Base-by-base conservation (phyloP, 495 filamentous ascomycete species). In the Penicillium manginii region DNA sequence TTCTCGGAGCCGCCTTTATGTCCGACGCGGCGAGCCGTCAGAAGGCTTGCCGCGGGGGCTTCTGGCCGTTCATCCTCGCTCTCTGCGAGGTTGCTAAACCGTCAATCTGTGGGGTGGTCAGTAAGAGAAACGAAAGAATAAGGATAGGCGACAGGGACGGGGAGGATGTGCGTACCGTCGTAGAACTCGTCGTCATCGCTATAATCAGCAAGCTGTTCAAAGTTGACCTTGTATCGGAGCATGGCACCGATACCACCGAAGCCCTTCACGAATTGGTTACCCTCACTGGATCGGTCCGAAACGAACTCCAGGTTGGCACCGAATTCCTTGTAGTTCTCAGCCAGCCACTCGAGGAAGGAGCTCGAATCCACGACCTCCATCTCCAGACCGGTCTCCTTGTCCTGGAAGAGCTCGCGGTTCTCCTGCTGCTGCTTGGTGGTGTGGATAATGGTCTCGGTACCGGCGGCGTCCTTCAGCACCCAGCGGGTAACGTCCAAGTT, bases 121-220 rank as follows among this genome's bases (percentile, higher is more conserved):
- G 59, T 39, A 53, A 22, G 12, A 22, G n/a, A 45, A 9, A 49
- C n/a, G 19, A 19, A 50, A 4, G 11, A 54, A 9, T 3, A 11
- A 35, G 19, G 10, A 35, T 17, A 10, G 18, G 7, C 46, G 40
- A 45, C 19, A 26, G 37, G 50, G 55, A 60, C 32, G 57, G 58
- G 55, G 46, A n/a, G 21, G 61, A 75, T 4, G 31, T 33, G 9
- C 35, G 63, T 70, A 90, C 88, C 92, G 80, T 98, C 94, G 78
- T 98, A 98, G 81, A 96, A 97, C 69, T 98, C 93, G 81, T 98
- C 94, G 76, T 98, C 94, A 76, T 97, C 93, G 75, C 90, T 88
- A 65, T 87, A 84, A 76, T 98, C 96, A 67, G 89, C 90, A 73
- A 98, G 85, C 75, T 98, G 96, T 79, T 98, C 94, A 81, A 98